Base-by-base conservation (phyloP, 1,284 basidiomycete species). In the Phenoliferia sp. region DNA sequence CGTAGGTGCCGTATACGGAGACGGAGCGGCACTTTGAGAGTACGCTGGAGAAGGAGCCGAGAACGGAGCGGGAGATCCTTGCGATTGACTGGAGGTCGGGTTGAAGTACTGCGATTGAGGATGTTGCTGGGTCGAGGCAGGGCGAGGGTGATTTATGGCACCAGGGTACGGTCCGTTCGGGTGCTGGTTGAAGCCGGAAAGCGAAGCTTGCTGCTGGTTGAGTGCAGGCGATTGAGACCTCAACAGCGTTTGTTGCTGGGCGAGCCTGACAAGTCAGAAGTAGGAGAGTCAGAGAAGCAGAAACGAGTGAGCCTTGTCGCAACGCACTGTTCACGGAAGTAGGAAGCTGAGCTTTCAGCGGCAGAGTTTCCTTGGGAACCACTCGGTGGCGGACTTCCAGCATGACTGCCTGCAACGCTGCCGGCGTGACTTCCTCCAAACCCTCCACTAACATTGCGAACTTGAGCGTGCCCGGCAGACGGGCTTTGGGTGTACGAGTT, bases 321-420 rank as follows among this genome's bases (percentile, higher is more conserved):
- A 22, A 63, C 64, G 26, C 35, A 69, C 65, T 71, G 70, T 58
- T 71, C 70, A 32, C 70, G 58, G 32, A 71, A 69, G 39, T 61
- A 63, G 2, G 70, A 36, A 15, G 61, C 67, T 22, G 65, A 61
- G 59, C 48, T 63, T 22, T 67, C 67, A 29, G 29, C 12, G 32
- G 10, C 22, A 35, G 29, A 44, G 32, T 12, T 34, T n/a, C n/a
- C n/a, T 29, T 12, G 33, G 39, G 39, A 32, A 3, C 16, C 55
- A 17, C 22, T 58, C 26, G 63, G 58, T 0, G 67, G 70, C 0
- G 68, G 68, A 26, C 65, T 68, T 4, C 68, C 68, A 1, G 62
- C 65, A 29, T 59, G 39, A 48, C 64, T 66, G 10, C 69, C 69
- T 48, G 68, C 59, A 5, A 44, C 19, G 44, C 64, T 66, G 6